These are phyloP conservation scores for Leptodontidium sp. DNA, from an alignment of 2,329 filamentous ascomycete species.

Conservation along the genomic window DNA sequence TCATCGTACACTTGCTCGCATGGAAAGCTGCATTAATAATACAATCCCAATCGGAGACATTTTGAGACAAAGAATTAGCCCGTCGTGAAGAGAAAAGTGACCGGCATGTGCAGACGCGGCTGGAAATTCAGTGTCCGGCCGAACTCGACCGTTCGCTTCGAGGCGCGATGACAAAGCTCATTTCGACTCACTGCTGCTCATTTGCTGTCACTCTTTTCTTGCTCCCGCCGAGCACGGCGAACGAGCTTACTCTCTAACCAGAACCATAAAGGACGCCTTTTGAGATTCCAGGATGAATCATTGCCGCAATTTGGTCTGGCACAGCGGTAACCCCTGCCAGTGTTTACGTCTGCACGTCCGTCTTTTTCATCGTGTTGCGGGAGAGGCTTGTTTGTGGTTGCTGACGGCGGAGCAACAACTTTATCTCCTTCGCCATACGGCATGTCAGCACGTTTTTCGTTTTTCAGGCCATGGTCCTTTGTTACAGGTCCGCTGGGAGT, in stretches of 20 bases:
- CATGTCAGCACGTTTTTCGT: neutral
- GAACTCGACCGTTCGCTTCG: conserved; percentile 14
- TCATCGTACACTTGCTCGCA: neutral
- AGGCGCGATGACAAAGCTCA: conserved; percentile 7
- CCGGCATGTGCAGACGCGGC: conserved; percentile 10
- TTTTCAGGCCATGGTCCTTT: neutral
- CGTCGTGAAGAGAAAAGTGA: neutral
- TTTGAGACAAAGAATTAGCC: neutral
- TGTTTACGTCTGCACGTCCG: conserved; percentile 13
- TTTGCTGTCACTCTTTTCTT: neutral
- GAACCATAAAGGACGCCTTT: too few relatives aligned
- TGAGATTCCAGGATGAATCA: conserved; percentile 7
- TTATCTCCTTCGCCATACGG: conserved; percentile 11
- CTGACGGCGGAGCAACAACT: conserved; percentile 22
- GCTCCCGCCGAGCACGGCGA: conserved; percentile 10
- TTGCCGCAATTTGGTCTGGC: conserved; percentile 8
- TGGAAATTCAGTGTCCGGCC: conserved; percentile 3
- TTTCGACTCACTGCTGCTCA: conserved; percentile 12
- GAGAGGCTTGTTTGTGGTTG: conserved; percentile 15
- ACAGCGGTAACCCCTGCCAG: conserved; percentile 2
- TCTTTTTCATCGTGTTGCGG: conserved; percentile 10
- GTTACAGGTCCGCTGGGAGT: neutral
- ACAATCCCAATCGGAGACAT: conserved; percentile 15
- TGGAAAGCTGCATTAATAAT: neutral
- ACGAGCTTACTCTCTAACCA: conserved; percentile 1